phyloP scores from a whole-genome alignment of 225 moss, liverwort and hornwort species.

The Physcomitrium patens region DNA sequence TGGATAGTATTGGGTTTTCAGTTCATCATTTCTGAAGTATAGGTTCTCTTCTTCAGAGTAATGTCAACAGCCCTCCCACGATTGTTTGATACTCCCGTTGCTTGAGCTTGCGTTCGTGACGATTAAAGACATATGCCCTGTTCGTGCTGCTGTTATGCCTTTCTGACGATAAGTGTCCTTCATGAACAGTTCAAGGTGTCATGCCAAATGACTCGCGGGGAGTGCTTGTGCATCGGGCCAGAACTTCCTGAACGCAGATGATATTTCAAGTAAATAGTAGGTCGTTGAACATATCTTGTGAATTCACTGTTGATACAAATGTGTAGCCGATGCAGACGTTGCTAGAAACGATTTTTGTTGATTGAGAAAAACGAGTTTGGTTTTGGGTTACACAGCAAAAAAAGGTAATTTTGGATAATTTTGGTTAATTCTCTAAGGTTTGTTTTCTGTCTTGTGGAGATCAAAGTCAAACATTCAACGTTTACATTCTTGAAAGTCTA shows the following conservation, averaged over 20 bases:
- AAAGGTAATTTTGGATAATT: too few relatives aligned
- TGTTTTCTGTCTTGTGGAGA: too few relatives aligned
- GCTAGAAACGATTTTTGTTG: conserved; percentile 1
- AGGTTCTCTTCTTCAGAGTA: not conserved
- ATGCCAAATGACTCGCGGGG: not conserved
- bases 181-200: conserved; percentile 23
- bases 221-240: conserved; percentile 27
- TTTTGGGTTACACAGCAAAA: too few relatives aligned
- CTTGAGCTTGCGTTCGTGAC: conserved; percentile 13
- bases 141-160: not conserved
- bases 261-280: conserved; percentile 20
- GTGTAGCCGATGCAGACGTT: conserved; percentile 7
- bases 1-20: conserved; percentile 6
- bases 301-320: not conserved
- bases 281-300: conserved; percentile 10
- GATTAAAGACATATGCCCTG: conserved; percentile 8
- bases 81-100: conserved; percentile 9
- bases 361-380: not conserved
- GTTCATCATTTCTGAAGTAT: conserved; percentile 11
- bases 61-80: not conserved
- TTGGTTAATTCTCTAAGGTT: too few relatives aligned
- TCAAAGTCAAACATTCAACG: too few relatives aligned
- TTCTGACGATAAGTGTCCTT: conserved; percentile 20
- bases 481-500: too few relatives aligned
- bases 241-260: conserved; percentile 29